phyloP scores from a whole-genome alignment of 352 stramenopile species.

The Phytophthora pinifolia region DNA sequence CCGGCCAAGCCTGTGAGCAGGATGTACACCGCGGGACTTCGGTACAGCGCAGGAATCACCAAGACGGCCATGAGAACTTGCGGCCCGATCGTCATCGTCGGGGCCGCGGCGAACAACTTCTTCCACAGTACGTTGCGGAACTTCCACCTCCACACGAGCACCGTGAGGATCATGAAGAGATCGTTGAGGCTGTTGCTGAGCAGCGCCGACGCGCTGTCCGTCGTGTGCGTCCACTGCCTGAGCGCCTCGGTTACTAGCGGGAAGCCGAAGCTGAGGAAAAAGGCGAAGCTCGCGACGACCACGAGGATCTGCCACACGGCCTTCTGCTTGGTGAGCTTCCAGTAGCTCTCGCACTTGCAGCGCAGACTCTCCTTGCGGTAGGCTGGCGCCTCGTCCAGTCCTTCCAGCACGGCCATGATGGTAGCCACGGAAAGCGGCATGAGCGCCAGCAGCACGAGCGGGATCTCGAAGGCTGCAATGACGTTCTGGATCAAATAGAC shows the following conservation, averaged over 20 bases:
- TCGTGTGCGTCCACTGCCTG: conserved; percentile 35
- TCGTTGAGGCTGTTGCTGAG: conserved; percentile 34
- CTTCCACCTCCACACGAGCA: conserved; percentile 35
- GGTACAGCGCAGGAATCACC: conserved; percentile 29
- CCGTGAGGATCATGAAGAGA: conserved; percentile 37
- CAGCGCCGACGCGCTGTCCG: conserved; percentile 21
- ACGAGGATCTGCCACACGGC: conserved; percentile 47
- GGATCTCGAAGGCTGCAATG: conserved; percentile 17
- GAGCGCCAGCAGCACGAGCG: conserved; percentile 34
- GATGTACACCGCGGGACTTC: conserved; percentile 29
- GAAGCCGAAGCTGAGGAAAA: conserved; percentile 50
- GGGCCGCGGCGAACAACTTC: conserved; percentile 33
- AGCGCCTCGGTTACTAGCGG: conserved; percentile 30
- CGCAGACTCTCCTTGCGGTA: conserved; percentile 26
- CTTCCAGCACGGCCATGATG: conserved; percentile 27
- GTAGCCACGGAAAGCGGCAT: conserved; percentile 32
- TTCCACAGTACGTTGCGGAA: conserved; percentile 45
- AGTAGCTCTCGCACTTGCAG: conserved; percentile 54
- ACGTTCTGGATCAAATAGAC: conserved; percentile 34
- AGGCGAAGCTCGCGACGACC: conserved; percentile 44
- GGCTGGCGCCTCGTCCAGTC: conserved; percentile 19
- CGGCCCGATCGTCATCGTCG: conserved; percentile 30
- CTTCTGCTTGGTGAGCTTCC: conserved; percentile 59
- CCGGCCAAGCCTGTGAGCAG: conserved; percentile 29
- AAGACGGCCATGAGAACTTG: conserved; percentile 29